These are phyloP conservation scores for Synchytrium microbalum DNA, from an alignment of 371 early-diverging fungal genomes.

Conservation along the genomic window DNA sequence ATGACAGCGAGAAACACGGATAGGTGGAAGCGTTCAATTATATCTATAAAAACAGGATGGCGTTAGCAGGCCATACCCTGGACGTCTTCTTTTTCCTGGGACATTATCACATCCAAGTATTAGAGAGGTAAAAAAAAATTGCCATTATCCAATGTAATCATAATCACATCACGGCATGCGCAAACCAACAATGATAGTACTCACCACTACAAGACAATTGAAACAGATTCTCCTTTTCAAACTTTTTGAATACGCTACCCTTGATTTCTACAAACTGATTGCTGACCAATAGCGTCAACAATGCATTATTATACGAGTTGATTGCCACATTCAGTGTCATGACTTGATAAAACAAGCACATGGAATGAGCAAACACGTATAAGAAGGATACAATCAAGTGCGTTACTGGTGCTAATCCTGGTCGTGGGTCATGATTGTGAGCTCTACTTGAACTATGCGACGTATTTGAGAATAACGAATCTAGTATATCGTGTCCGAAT, in stretches of 20 bases:
- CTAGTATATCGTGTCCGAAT: conserved; percentile 89
- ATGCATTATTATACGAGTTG: conserved; percentile 87
- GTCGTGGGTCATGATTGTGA: conserved; percentile 3
- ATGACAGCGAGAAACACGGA: conserved; percentile 78
- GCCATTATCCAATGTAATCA: background rate
- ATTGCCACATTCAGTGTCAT: conserved; percentile 93
- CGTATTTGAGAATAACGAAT: conserved; percentile 70
- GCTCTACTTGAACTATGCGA: no score
- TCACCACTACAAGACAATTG: conserved; percentile 83
- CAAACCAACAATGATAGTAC: conserved; percentile 7
- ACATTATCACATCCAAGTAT: conserved; percentile 7
- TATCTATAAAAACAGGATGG: conserved; percentile 47
- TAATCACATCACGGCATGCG: background rate
- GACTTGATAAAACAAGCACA: conserved; percentile 90
- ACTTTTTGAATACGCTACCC: conserved; percentile 88
- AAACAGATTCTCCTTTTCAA: conserved; percentile 93
- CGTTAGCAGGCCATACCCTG: background rate
- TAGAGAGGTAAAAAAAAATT: conserved; percentile 1
- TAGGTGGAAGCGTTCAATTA: conserved; percentile 92
- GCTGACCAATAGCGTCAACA: conserved; percentile 83
- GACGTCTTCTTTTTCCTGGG: background rate
- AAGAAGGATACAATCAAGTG: conserved; percentile 64
- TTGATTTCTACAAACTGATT: conserved; percentile 99
- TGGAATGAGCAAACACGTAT: conserved; percentile 81
- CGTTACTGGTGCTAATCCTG: conserved; percentile 24